Evolutionary conservation across 1,139 yeast genomes (phyloP), one percentile per base, ranked within the genome.

Genomic region (Pichia sp.): DNA sequence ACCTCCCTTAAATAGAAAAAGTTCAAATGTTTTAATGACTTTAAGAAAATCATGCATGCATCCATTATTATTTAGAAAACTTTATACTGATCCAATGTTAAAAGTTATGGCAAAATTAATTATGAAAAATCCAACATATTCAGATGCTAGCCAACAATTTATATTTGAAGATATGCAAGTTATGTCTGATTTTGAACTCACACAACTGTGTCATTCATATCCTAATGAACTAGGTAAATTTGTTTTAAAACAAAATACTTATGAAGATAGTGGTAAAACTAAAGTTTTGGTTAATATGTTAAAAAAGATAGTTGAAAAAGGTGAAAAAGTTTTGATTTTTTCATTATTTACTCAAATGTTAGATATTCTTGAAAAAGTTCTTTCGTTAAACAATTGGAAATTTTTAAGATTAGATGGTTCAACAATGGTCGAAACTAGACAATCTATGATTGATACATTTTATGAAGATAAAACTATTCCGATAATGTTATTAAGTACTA

Each of bases 151-250:
- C 59, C 66, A 70, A 49, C 67, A 73, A 32, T 89, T 72, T 56
- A 88, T 91, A 43, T 76, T 61, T 54, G 98, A 91, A 63, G 99
- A 91, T 61, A 89, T 91, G 97, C 78, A 79, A 58, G 88, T 84
- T n/a, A 87, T 93, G 96, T 74, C 86, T 11, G 99, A 91, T 65
- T 84, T 76, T 59, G 98, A 93, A 62, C 70, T 91, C 43, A 79
- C 88, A 56, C 68, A 69, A 24, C 66, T 91, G 43, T 88, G 97
- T 59, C 69, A 69, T 37, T 76, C 75, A 50, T 91, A 84, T 62
- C 85, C 91, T 2, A 68, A 67, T 21, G 76, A 91, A 1, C 64
- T 87, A 35, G 68, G 75, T 7, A 61, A 68, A 37, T 82, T 65
- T 62, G 65, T 66, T 37, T 63, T 91, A 40, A 69, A 74, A 15